These are phyloP conservation scores for Nemania sp. DNA, from an alignment of 2,329 filamentous ascomycete genomes.

Conservation along the genomic window DNA sequence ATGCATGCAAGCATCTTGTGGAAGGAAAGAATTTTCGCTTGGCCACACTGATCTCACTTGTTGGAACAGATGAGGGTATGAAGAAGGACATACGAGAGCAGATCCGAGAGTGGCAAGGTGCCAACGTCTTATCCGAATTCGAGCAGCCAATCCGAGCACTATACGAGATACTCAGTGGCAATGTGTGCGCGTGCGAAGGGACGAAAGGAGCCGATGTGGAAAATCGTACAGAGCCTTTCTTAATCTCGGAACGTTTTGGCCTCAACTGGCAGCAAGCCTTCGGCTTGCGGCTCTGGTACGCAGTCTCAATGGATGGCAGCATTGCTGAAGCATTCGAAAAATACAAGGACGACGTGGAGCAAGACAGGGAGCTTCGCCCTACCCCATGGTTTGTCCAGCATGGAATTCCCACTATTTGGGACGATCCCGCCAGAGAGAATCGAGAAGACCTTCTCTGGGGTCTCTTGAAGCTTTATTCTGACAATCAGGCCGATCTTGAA, in stretches of 20 bases:
- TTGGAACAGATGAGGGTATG: slow-evolving; percentile 71
- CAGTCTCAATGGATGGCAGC: slow-evolving; percentile 67
- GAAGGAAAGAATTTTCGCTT: slow-evolving; percentile 79
- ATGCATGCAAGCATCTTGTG: slow-evolving; percentile 80
- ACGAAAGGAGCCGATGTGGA: slow-evolving; percentile 75
- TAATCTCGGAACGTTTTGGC: slow-evolving; percentile 79
- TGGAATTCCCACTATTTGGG: slow-evolving; percentile 60
- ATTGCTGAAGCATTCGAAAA: slow-evolving; percentile 72
- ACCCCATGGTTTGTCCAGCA: slow-evolving; percentile 71
- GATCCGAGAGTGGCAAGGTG: slow-evolving; percentile 79
- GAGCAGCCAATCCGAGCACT: slow-evolving; percentile 80
- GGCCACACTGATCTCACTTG: slow-evolving; percentile 80
- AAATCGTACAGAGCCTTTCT: slow-evolving; percentile 78
- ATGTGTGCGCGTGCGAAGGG: slow-evolving; percentile 81
- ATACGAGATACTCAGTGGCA: slow-evolving; percentile 87
- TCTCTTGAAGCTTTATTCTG: slow-evolving; percentile 77
- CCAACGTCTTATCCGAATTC: slow-evolving; percentile 86
- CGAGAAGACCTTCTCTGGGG: slow-evolving; percentile 85
- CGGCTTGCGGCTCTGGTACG: slow-evolving; percentile 89
- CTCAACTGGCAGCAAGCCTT: slow-evolving; percentile 95
- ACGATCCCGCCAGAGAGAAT: slow-evolving; percentile 58
- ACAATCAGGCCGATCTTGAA: slow-evolving; percentile 62
- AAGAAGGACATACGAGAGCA: slow-evolving; percentile 79
- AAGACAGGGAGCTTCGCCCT: slow-evolving; percentile 72
- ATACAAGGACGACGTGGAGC: slow-evolving; percentile 73